These are phyloP conservation scores for Syzygium malaccense DNA, from an alignment of 441 rosid species.

Conservation along the genomic window DNA sequence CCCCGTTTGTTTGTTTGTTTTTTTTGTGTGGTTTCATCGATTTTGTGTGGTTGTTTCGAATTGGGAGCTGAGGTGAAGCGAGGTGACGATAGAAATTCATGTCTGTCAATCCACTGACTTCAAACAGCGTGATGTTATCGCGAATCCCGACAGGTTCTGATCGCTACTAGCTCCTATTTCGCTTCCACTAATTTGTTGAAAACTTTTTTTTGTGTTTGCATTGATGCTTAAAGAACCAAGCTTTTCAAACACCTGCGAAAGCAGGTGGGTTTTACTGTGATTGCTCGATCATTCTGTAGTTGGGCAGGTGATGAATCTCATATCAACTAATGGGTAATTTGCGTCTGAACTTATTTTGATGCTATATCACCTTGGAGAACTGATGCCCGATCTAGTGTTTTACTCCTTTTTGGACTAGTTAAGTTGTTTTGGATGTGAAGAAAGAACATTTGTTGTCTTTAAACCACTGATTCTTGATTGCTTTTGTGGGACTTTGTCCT, in stretches of 20 bases:
- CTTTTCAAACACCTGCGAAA: neutral
- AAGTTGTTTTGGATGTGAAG: neutral
- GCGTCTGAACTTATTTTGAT: slow-evolving; percentile 22
- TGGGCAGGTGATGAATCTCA: slow-evolving; percentile 34
- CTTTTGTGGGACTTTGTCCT: neutral
- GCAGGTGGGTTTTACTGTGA: neutral
- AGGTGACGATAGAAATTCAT: slow-evolving; percentile 52
- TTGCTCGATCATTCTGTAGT: neutral
- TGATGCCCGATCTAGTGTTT: neutral
- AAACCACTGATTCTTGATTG: neutral
- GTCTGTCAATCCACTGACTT: slow-evolving; percentile 61
- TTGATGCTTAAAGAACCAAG: neutral
- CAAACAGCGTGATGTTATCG: slow-evolving; percentile 30
- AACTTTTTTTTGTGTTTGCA: neutral
- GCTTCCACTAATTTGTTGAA: neutral
- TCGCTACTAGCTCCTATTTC: slow-evolving; percentile 14
- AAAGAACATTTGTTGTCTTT: neutral
- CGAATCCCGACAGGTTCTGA: slow-evolving; percentile 71
- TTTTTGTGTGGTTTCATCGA: neutral
- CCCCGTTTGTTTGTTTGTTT: neutral
- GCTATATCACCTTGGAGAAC: slow-evolving; percentile 3
- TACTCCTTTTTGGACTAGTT: neutral
- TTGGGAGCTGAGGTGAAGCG: slow-evolving; percentile 11
- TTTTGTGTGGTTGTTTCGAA: neutral
- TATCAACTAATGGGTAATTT: slow-evolving; percentile 33